These are phyloP conservation scores for Rhizopus delemar DNA, from an alignment of 371 early-diverging fungal species.

Conservation along the genomic window DNA sequence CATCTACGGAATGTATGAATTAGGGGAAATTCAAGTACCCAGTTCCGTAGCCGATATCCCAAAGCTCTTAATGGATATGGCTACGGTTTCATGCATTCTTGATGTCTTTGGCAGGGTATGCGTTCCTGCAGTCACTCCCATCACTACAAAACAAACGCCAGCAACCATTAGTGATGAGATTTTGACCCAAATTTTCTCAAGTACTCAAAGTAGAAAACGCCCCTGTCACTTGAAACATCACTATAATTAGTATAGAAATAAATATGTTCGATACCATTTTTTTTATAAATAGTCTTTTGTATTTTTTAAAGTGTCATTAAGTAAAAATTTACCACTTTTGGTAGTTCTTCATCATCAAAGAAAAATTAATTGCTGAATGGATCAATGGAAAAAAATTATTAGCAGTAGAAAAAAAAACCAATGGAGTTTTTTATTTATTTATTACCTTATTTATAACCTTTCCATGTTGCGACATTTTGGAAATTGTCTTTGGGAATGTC, in stretches of 20 bases:
- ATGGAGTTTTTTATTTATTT: slow-evolving; percentile 1
- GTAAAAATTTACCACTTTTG: slow-evolving; percentile 4
- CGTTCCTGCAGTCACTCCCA: slow-evolving; percentile 1
- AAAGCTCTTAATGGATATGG: slow-evolving; percentile 21
- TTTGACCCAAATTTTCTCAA: too few relatives aligned
- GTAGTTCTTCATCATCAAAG: slow-evolving; percentile 4
- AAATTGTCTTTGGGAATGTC: slow-evolving; percentile 19
- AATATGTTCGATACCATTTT: slow-evolving; percentile 1
- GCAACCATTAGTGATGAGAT: too few relatives aligned
- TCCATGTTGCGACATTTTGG: slow-evolving; percentile 16
- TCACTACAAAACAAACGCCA: too few relatives aligned
- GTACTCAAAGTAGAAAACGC: slow-evolving; percentile 11
- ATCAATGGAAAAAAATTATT: slow-evolving; percentile 6
- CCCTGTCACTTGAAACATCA: slow-evolving; percentile 10
- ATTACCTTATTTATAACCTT: slow-evolving; percentile 6
- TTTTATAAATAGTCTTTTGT: slow-evolving; percentile 3
- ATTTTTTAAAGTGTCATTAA: slow-evolving; percentile 4
- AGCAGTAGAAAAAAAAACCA: slow-evolving; percentile 4
- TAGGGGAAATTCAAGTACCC: slow-evolving; percentile 19
- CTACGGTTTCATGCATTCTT: slow-evolving; percentile 12
- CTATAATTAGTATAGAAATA: slow-evolving; percentile 9
- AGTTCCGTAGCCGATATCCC: slow-evolving; percentile 20
- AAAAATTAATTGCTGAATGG: slow-evolving; percentile 5
- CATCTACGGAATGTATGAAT: slow-evolving; percentile 19
- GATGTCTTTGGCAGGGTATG: slow-evolving; percentile 10